Conservation (phyloP, 495 filamentous ascomycete species). For the Penicillium taxi region DNA sequence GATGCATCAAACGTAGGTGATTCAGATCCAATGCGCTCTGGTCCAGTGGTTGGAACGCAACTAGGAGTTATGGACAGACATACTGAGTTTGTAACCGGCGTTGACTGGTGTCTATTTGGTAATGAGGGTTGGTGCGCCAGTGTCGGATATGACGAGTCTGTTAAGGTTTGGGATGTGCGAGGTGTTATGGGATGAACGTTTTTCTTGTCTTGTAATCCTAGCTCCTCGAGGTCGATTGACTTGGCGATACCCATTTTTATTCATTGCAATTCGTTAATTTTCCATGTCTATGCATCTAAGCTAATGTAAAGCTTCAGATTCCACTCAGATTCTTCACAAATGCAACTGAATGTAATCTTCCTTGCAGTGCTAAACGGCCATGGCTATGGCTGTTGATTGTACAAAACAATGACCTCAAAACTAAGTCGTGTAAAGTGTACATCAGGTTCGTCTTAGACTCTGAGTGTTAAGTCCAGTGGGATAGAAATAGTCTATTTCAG, state of each 20-base stretch:
- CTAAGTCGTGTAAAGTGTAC: not conserved
- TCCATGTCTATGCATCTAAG: too few species aligned
- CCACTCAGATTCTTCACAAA: too few species aligned
- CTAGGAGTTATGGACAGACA: constrained; percentile 84
- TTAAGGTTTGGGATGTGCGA: constrained; percentile 87
- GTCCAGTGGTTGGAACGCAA: constrained; percentile 51
- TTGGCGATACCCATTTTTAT: too few species aligned
- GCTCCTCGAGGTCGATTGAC: too few species aligned
- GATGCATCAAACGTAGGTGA: constrained; percentile 50
- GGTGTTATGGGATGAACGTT: constrained; percentile 45
- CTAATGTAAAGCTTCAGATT: too few species aligned
- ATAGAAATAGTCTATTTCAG: constrained; percentile 33
- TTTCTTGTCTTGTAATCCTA: too few species aligned
- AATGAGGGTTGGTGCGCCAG: constrained; percentile 92
- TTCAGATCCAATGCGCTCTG: constrained; percentile 32
- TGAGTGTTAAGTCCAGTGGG: too few species aligned
- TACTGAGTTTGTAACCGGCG: constrained; percentile 94
- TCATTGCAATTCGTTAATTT: too few species aligned
- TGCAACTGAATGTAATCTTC: too few species aligned
- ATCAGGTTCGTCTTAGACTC: not conserved
- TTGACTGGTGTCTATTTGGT: constrained; percentile 97
- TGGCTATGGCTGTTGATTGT: too few species aligned
- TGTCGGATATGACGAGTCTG: constrained; percentile 84
- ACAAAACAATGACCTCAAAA: too few species aligned
- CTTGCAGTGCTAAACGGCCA: too few species aligned